Base-by-base conservation (phyloP, 2,329 filamentous ascomycete genomes). In the Botrytis medusae region DNA sequence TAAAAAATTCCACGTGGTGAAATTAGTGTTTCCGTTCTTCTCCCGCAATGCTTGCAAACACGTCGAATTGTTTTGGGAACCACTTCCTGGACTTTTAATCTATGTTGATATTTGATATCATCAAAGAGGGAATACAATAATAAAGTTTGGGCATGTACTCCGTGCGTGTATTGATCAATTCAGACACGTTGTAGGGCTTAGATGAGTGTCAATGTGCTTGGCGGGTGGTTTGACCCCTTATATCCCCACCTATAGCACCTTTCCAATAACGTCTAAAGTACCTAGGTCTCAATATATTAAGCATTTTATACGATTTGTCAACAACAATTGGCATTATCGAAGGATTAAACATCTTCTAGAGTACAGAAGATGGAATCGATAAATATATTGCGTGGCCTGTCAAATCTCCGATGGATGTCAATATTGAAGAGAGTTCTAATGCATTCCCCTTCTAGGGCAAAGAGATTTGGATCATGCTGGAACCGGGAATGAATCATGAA, bases 181-280 rank as follows among this genome's bases (percentile, higher is more conserved):
- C 48, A 69, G 65, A 57, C 34, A 57, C 48, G 65, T 57, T 69
- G 51, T 69, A 69, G 65, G 65, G 65, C 65, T 69, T 69, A 69
- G 65, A 69, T 69, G 65, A 69, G 40, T 57, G 51, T 69, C 65
- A 69, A 20, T 25, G 37, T 42, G 65, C 65, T 69, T 69, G 48
- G 65, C 65, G 25, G 44, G 65, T 57, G 65, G 65, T 69, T 69
- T 32, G 48, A 44, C 65, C 65, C 65, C 48, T 69, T 67, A 25
- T 1, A 65, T 69, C 48, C n/a, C 65, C 65, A 69, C 65, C 48
- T 9, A 42, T 57, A 69, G 5, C 57, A 57, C 6, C 48, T 57
- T 37, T 44, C 57, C 48, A 57, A 68, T 68, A 68, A 68, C 65
- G n/a, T 32, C 48, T 32, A 42, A 29, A 42, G 18, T 14, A 32